Conservation (phyloP, 2,329 filamentous ascomycete genomes). For the Claviceps pazoutovae region DNA sequence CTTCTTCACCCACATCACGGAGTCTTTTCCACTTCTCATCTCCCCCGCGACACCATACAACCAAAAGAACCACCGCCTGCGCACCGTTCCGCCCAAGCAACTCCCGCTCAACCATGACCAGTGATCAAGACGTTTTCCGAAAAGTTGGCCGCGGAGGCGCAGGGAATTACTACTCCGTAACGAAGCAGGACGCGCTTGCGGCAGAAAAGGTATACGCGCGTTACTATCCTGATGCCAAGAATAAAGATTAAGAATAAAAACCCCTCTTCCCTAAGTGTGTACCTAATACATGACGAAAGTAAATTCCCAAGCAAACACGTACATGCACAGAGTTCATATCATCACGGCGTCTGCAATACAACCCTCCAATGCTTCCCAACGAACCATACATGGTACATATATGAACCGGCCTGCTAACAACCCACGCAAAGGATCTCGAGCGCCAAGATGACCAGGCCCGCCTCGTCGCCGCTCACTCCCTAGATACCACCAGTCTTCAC, state of each 20-base stretch:
- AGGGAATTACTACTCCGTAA: constrained; percentile 45
- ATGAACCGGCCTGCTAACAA: not conserved
- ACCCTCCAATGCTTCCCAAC: not conserved
- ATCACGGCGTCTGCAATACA: not conserved
- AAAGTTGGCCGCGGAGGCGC: constrained; percentile 48
- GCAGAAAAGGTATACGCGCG: not conserved
- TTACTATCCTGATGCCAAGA: not conserved
- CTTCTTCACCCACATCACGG: too few species aligned
- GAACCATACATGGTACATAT: too few species aligned
- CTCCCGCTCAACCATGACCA: not conserved
- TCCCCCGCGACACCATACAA: not conserved
- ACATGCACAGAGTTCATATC: not conserved
- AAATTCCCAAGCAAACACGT: not conserved
- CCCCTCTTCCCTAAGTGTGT: too few species aligned
- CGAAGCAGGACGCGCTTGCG: constrained; percentile 33
- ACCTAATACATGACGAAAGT: not conserved
- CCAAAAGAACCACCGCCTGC: not conserved
- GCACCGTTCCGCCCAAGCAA: not conserved
- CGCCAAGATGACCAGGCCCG: constrained; percentile 17
- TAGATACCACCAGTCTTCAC: not conserved
- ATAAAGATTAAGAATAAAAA: not conserved
- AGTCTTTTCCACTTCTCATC: too few species aligned
- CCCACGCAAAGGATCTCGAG: constrained; percentile 22
- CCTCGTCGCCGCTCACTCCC: constrained; percentile 6
- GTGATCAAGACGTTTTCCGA: constrained; percentile 29